These are phyloP conservation scores for Lachnellula hyalina DNA, from an alignment of 2,329 filamentous ascomycete species.

Conservation along the genomic window DNA sequence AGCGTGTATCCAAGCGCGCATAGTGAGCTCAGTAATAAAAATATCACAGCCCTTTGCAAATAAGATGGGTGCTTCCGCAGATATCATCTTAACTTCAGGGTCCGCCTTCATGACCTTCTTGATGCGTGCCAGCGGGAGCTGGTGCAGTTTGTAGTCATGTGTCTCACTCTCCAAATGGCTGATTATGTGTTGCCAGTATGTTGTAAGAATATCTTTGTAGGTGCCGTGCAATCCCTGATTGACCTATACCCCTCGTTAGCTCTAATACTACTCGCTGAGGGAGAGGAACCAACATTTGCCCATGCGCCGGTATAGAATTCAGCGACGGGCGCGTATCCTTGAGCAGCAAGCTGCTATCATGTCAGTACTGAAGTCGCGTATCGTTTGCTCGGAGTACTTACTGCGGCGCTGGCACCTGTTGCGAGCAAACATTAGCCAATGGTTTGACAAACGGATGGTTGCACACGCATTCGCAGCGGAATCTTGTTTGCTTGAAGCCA, in stretches of 20 bases:
- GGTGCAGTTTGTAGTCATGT: slow-evolving; percentile 98
- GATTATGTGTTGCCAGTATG: slow-evolving; percentile 99
- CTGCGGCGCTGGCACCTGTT: slow-evolving; percentile 62
- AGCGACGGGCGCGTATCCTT: slow-evolving; percentile 80
- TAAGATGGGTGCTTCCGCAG: slow-evolving; percentile 91
- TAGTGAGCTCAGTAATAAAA: slow-evolving; percentile 97
- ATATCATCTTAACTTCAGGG: slow-evolving; percentile 99
- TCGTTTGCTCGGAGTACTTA: slow-evolving; percentile 39
- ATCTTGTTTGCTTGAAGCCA: slow-evolving; percentile 12
- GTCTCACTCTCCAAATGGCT: slow-evolving; percentile 90
- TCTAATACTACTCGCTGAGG: slow-evolving; percentile 19
- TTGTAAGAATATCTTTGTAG: slow-evolving; percentile 95
- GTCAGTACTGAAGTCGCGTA: slow-evolving; percentile 21
- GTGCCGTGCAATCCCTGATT: slow-evolving; percentile 90
- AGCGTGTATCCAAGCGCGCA: slow-evolving; percentile 99
- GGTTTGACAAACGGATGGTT: slow-evolving; percentile 1
- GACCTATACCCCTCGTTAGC: slow-evolving; percentile 51
- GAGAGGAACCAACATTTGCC: slow-evolving; percentile 68
- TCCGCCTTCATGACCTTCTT: slow-evolving; percentile 99
- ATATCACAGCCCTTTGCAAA: slow-evolving; percentile 99
- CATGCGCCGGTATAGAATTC: slow-evolving; percentile 92
- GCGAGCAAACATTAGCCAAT: slow-evolving; percentile 24
- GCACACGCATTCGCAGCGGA: background rate
- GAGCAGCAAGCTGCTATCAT: slow-evolving; percentile 65
- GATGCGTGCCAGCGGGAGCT: slow-evolving; percentile 93